Conservation (phyloP, 2,329 filamentous ascomycete genomes). For the Hirsutella rhossiliensis region DNA sequence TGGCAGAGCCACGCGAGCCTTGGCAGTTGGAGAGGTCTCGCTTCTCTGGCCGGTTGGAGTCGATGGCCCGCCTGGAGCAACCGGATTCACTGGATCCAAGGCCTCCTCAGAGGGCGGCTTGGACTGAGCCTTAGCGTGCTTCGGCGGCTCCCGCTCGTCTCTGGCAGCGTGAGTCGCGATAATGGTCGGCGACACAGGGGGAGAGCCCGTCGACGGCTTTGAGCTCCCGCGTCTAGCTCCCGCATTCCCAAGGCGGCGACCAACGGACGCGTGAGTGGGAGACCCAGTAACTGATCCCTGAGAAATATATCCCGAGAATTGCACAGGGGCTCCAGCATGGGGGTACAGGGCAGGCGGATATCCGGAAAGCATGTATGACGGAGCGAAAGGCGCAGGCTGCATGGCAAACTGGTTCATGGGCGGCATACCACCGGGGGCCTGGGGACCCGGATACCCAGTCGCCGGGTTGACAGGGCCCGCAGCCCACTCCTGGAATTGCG, state of each 20-base stretch:
- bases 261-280: too few relatives aligned
- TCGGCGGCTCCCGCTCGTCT: not conserved
- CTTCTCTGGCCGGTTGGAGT: conserved; percentile 5
- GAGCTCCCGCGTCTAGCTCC: too few relatives aligned
- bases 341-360: too few relatives aligned
- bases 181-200: not conserved
- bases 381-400: not conserved
- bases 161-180: not conserved
- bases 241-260: too few relatives aligned
- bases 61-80: not conserved
- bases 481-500: not conserved
- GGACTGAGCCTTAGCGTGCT: conserved; percentile 10
- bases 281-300: too few relatives aligned
- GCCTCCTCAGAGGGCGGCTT: conserved; percentile 18
- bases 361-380: too few relatives aligned
- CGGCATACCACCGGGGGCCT: not conserved
- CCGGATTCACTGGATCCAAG: conserved; percentile 5
- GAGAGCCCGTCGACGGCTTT: not conserved
- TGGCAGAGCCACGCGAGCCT: conserved; percentile 11
- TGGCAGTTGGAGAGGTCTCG: conserved; percentile 1
- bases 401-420: not conserved
- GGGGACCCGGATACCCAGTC: too few relatives aligned
- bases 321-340: too few relatives aligned
- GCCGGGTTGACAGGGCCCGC: not conserved
- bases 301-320: not conserved